Evolutionary conservation across 805 yeast genomes (phyloP), one percentile per base, ranked within the genome.

Genomic region (Metschnikowia continentalis): DNA sequence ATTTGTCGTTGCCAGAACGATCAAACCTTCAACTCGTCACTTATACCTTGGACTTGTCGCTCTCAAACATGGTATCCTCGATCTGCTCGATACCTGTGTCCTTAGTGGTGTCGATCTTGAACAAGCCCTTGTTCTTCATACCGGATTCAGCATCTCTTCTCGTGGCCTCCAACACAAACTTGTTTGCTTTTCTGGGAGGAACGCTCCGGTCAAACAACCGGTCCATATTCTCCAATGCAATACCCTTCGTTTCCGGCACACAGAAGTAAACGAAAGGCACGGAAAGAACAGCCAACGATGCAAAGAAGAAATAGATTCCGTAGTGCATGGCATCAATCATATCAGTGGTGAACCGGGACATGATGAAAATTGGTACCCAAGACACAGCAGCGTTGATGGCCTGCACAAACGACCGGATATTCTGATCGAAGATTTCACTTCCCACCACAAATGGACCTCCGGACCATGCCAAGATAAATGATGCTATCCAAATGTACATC

Each of bases 371-470:
- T 8, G 74, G 73, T 23, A 69, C 65, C 75, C 74, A 70, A 35
- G 70, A 66, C 23, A 68, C 69, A 11, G 74, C 74, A 2, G 74
- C 72, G 55, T 69, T 69, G 50, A 70, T 68, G 49, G 73, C 72
- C 57, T 69, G 74, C 35, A 67, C 71, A 47, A 71, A 70, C 17
- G 73, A 65, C 46, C 76, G 58, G 54, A 71, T 68, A 49, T 71
- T 70, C 54, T 69, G 74, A 58, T 70, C 74, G 53, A 69, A 71
- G 4, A 71, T 66, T 52, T 71, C 76, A 40, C 68, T 53, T 3
- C 75, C 75, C 36, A 70, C 68, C 20, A 71, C 74, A 56, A 67
- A 71, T 6, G 75, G 76, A 19, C 74, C 74, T 1, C 71, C 74
- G 6, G 71, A 66, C 75, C 75, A 71, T 5, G 73, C 74, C 37